A percentile compares a stretch with the other conserved stretches of the same genome.
Conservation (phyloP, 164 flowering plant species). For the Euptelea pleiosperma region DNA sequence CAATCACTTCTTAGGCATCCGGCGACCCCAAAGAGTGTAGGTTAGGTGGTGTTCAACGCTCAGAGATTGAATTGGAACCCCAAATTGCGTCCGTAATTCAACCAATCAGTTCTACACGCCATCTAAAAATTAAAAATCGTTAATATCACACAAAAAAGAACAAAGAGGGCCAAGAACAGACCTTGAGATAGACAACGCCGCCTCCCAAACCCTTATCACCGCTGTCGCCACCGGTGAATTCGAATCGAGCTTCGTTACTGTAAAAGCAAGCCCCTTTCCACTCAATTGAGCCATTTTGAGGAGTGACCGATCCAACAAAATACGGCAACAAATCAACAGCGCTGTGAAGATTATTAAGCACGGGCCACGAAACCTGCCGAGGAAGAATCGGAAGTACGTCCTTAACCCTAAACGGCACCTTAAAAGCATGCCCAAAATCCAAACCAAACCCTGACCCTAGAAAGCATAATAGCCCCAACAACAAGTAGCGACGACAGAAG, state of each 20-base stretch:
- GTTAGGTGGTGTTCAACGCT: too few species aligned
- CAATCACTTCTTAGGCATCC: neutral
- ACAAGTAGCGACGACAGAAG: neutral
- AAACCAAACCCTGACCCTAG: constrained; percentile 32
- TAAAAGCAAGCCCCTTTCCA: constrained; percentile 96
- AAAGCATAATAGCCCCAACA: constrained; percentile 8
- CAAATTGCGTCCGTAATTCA: too few species aligned
- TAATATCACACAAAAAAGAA: neutral
- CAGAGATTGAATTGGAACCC: too few species aligned
- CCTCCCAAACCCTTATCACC: constrained; percentile 64
- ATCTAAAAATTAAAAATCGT: too few species aligned
- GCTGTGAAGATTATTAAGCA: constrained; percentile 71
- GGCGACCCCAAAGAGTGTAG: too few species aligned
- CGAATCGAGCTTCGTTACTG: constrained; percentile 65
- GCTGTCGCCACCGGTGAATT: constrained; percentile 40
- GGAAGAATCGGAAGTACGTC: constrained; percentile 93
- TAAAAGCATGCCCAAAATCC: constrained; percentile 40
- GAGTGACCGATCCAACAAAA: constrained; percentile 79
- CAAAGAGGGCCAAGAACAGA: constrained; percentile 16
- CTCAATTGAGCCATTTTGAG: constrained; percentile 47
- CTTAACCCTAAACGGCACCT: constrained; percentile 67
- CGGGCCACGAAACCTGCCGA: constrained; percentile 89
- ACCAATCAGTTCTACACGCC: too few species aligned
- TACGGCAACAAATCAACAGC: constrained; percentile 85
- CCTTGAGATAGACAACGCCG: constrained; percentile 71